Percentiles rank a stretch among this genome's conserved stretches.
Conservation (phyloP, 805 yeast species). For the Helenozyma rhizophorensis region DNA sequence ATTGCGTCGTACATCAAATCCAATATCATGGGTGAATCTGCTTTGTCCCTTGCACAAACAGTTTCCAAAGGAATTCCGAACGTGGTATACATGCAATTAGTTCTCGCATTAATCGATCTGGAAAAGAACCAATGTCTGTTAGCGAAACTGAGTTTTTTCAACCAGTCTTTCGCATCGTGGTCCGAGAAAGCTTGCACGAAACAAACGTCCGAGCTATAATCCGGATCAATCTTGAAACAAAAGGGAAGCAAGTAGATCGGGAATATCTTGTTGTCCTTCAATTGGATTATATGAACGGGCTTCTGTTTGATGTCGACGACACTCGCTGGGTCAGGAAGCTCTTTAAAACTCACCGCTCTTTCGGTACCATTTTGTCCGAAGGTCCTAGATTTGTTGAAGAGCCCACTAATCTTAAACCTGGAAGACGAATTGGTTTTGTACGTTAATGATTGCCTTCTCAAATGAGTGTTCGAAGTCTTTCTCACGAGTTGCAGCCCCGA, state of each 20-base stretch:
- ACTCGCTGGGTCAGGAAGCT: constrained; percentile 53
- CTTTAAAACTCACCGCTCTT: constrained; percentile 43
- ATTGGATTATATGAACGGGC: constrained; percentile 46
- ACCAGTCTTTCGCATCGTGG: constrained; percentile 71
- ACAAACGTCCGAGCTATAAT: constrained; percentile 46
- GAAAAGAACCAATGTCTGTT: constrained; percentile 56
- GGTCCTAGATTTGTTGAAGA: constrained; percentile 54
- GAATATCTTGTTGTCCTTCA: constrained; percentile 44
- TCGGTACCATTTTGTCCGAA: constrained; percentile 41
- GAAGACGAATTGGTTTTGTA: constrained; percentile 37
- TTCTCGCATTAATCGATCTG: constrained; percentile 26
- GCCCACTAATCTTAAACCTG: constrained; percentile 52
- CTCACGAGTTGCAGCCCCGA: constrained; percentile 24
- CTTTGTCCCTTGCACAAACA: constrained; percentile 68
- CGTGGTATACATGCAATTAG: constrained; percentile 33
- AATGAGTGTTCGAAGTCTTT: constrained; percentile 25
- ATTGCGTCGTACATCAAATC: constrained; percentile 65
- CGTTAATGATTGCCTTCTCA: constrained; percentile 36
- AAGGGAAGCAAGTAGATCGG: constrained; percentile 49
- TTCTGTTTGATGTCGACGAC: constrained; percentile 43
- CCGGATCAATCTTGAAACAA: constrained; percentile 46
- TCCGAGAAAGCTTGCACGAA: constrained; percentile 64
- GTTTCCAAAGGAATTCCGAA: constrained; percentile 84
- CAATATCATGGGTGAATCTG: constrained; percentile 61
- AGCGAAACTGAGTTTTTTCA: constrained; percentile 44